phyloP scores from a whole-genome alignment of 225 moss, liverwort and hornwort species.

The Bryum argenteum region DNA sequence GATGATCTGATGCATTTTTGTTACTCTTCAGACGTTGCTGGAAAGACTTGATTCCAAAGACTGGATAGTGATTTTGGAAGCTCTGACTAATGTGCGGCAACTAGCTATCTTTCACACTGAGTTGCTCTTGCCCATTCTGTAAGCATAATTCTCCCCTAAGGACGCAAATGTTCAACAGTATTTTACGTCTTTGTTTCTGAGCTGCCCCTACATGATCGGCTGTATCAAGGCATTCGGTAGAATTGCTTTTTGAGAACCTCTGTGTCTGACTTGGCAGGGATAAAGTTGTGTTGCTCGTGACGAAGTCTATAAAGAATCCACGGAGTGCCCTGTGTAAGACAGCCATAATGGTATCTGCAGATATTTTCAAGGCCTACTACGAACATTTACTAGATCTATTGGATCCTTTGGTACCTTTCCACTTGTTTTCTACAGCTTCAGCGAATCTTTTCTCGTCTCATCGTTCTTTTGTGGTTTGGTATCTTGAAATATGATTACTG shows the following conservation, averaged over 20 bases:
- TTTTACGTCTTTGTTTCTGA: background rate
- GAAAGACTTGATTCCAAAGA: constrained; percentile 67
- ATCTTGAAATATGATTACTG: background rate
- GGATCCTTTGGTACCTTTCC: constrained; percentile 77
- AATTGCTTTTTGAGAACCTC: background rate
- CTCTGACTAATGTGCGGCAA: constrained; percentile 59
- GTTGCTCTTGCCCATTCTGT: constrained; percentile 50
- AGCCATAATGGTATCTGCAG: constrained; percentile 88
- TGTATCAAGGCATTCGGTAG: background rate
- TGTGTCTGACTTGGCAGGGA: constrained; percentile 50
- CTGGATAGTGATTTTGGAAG: constrained; percentile 60
- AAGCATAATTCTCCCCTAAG: constrained; percentile 19
- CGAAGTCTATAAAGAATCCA: constrained; percentile 93
- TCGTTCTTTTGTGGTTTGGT: background rate
- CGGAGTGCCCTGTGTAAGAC: constrained; percentile 98
- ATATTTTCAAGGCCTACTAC: constrained; percentile 79
- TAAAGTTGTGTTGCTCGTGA: constrained; percentile 71
- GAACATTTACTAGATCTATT: constrained; percentile 74
- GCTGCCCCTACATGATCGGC: background rate
- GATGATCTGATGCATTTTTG: constrained; percentile 9
- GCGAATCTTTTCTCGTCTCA: background rate
- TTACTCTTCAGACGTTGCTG: constrained; percentile 49
- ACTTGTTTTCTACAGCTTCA: background rate
- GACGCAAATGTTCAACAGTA: background rate
- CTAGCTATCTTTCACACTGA: constrained; percentile 57